phyloP scores from a whole-genome alignment of 495 filamentous ascomycete genomes.

The Penicillium dipodomyicola region DNA sequence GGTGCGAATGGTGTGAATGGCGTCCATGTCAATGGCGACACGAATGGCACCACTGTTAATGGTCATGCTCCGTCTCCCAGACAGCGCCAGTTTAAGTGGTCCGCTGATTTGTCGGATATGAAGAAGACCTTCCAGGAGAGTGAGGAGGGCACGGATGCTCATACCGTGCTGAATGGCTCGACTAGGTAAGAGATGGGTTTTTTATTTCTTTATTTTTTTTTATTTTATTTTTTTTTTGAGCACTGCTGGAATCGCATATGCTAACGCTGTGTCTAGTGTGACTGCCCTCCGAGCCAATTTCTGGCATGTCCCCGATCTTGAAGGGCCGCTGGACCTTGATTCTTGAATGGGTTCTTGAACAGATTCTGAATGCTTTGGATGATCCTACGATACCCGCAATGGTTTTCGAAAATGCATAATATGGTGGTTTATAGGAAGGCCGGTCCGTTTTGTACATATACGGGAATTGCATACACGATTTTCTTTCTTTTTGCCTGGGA shows the following conservation, averaged over 20 bases:
- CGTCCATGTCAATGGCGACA: constrained; percentile 43
- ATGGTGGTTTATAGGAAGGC: not conserved
- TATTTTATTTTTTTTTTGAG: not conserved
- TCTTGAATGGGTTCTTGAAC: not conserved
- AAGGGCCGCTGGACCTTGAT: constrained; percentile 67
- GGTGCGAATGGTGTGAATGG: constrained; percentile 38
- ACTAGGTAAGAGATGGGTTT: constrained; percentile 35
- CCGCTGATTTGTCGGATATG: constrained; percentile 46
- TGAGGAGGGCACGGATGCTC: constrained; percentile 85
- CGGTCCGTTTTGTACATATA: constrained; percentile 9
- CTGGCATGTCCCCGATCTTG: constrained; percentile 68
- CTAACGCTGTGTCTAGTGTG: constrained; percentile 54
- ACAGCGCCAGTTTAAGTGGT: constrained; percentile 43
- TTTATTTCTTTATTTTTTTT: no score
- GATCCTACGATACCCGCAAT: constrained; percentile 9
- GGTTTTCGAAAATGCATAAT: constrained; percentile 15
- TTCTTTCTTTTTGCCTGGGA: not conserved
- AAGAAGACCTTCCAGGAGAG: constrained; percentile 45
- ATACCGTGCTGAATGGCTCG: constrained; percentile 77
- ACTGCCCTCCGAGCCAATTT: constrained; percentile 92
- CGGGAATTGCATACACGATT: constrained; percentile 1
- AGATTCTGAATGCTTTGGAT: not conserved
- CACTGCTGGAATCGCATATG: constrained; percentile 1
- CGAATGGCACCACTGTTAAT: constrained; percentile 16
- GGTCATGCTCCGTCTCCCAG: constrained; percentile 19